These are phyloP conservation scores for Sistotremastrum niveocremeum DNA, from an alignment of 768 basidiomycete species.

Conservation along the genomic window DNA sequence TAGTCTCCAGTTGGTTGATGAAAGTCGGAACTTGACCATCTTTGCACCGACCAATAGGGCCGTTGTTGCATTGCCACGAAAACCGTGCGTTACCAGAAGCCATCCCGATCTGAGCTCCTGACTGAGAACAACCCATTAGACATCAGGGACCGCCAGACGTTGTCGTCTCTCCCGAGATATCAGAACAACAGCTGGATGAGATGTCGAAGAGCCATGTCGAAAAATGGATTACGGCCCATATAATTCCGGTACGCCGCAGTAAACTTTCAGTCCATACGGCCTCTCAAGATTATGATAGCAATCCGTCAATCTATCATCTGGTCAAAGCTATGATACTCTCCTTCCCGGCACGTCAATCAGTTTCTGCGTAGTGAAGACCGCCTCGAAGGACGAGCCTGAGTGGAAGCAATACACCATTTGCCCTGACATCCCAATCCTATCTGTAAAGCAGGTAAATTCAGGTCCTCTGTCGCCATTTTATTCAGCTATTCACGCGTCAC, in stretches of 20 bases:
- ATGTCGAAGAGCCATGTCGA: slow-evolving; percentile 54
- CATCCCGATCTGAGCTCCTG: neutral
- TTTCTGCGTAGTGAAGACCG: slow-evolving; percentile 27
- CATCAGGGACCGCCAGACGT: slow-evolving; percentile 38
- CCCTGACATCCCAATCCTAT: slow-evolving; percentile 39
- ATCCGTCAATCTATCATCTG: slow-evolving; percentile 2
- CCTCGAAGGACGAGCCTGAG: slow-evolving; percentile 18
- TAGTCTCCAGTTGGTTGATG: slow-evolving; percentile 32
- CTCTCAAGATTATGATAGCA: neutral
- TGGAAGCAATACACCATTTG: slow-evolving; percentile 52
- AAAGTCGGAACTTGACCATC: slow-evolving; percentile 33
- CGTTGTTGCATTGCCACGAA: slow-evolving; percentile 63
- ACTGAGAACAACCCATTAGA: slow-evolving; percentile 20
- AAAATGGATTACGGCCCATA: slow-evolving; percentile 71
- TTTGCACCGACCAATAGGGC: slow-evolving; percentile 83
- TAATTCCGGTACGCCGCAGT: slow-evolving; percentile 53
- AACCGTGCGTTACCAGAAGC: slow-evolving; percentile 48
- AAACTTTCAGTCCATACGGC: neutral
- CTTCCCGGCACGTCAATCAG: slow-evolving; percentile 43
- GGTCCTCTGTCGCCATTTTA: neutral
- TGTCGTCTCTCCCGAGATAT: slow-evolving; percentile 37
- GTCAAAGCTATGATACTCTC: slow-evolving; percentile 36
- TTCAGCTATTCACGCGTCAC: slow-evolving; percentile 1
- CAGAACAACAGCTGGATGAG: slow-evolving; percentile 53
- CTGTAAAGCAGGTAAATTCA: slow-evolving; percentile 44